Percentiles rank a stretch among this genome's conserved stretches.
These are phyloP conservation scores for Purpureocillium takamizusanense DNA, from an alignment of 2,329 filamentous ascomycete species.

Conservation along the genomic window DNA sequence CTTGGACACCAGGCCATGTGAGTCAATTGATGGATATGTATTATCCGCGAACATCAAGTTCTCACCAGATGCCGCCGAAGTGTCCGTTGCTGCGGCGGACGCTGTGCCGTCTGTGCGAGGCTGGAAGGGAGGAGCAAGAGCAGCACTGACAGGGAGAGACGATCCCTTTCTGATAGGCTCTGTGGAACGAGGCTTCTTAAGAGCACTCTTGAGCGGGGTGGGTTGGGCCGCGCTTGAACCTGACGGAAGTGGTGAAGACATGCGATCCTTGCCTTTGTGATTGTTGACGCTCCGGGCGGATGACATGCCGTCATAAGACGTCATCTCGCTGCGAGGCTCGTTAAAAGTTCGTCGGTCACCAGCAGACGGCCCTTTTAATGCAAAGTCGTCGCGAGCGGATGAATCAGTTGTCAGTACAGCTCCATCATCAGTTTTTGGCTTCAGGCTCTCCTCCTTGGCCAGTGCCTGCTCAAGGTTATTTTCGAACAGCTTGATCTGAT, in stretches of 20 bases:
- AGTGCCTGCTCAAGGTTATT: constrained; percentile 33
- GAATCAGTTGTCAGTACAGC: constrained; percentile 10
- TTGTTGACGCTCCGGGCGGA: constrained; percentile 5
- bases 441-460: constrained; percentile 33
- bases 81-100: constrained; percentile 8
- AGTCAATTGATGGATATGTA: not conserved
- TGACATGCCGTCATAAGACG: constrained; percentile 7
- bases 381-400: constrained; percentile 7
- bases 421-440: constrained; percentile 24
- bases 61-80: constrained; percentile 1
- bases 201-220: constrained; percentile 9
- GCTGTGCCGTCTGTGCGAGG: constrained; percentile 22
- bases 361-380: constrained; percentile 6
- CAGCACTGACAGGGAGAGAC: constrained; percentile 34
- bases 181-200: constrained; percentile 5
- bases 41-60: not conserved
- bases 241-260: constrained; percentile 10
- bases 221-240: constrained; percentile 20
- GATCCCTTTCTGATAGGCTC: constrained; percentile 23
- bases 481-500: constrained; percentile 42
- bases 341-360: constrained; percentile 8
- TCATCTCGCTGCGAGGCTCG: constrained; percentile 7
- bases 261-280: constrained; percentile 6
- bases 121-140: constrained; percentile 40
- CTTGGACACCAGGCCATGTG: not conserved